phyloP scores from a whole-genome alignment of 73 alveolate species.

The Blepharisma japonicum region DNA sequence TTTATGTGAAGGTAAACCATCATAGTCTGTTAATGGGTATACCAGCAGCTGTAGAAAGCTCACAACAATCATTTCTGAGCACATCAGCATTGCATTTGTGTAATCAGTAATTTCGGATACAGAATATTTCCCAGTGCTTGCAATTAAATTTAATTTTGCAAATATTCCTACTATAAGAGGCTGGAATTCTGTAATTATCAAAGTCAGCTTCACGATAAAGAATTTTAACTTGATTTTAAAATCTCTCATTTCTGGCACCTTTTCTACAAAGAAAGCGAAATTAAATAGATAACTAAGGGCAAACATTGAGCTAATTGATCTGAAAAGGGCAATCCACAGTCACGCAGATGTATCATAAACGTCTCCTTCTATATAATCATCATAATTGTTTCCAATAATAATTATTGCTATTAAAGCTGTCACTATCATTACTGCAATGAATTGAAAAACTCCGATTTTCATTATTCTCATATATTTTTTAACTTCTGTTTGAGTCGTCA shows the following conservation, averaged over 20 bases:
- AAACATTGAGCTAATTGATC: background rate
- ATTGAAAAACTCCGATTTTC: background rate
- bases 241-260: background rate
- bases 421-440: background rate
- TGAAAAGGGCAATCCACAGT: background rate
- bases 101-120: slow-evolving; percentile 1
- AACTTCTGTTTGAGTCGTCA: background rate
- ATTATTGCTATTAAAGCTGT: background rate
- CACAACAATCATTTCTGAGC: slow-evolving; percentile 16
- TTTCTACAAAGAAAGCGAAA: background rate
- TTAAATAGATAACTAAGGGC: background rate
- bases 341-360: background rate
- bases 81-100: background rate
- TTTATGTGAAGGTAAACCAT: no score
- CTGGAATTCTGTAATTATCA: background rate
- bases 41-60: background rate
- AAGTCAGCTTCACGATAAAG: background rate
- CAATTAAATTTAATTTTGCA: background rate
- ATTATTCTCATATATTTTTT: background rate
- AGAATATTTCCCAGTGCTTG: background rate
- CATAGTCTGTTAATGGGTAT: background rate
- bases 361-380: background rate
- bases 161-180: background rate
- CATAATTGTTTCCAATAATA: background rate
- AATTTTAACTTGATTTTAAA: background rate